phyloP scores from a whole-genome alignment of 2,329 filamentous ascomycete species.

The Ophiostoma himal-ulmi region DNA sequence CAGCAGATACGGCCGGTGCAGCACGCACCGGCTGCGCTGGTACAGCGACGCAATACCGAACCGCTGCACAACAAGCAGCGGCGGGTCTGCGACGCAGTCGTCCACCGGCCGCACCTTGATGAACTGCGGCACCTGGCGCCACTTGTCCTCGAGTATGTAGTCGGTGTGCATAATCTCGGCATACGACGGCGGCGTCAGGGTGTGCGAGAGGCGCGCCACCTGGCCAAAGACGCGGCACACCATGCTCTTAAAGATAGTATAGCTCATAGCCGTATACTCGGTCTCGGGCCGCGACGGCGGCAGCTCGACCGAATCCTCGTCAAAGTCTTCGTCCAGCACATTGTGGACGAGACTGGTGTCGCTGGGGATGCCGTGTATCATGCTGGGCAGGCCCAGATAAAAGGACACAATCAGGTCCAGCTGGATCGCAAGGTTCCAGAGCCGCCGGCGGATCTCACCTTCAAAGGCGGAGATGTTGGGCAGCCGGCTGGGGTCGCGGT shows the following conservation, averaged over 20 bases:
- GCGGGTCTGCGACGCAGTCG: slow-evolving; percentile 45
- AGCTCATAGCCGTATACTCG: slow-evolving; percentile 55
- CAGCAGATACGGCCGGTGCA: slow-evolving; percentile 49
- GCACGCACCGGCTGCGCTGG: slow-evolving; percentile 50
- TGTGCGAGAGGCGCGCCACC: slow-evolving; percentile 47
- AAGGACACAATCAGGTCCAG: slow-evolving; percentile 61
- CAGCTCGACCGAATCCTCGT: slow-evolving; percentile 47
- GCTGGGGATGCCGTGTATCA: slow-evolving; percentile 58
- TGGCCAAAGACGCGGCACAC: slow-evolving; percentile 45
- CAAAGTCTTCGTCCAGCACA: slow-evolving; percentile 60
- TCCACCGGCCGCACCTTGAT: slow-evolving; percentile 46
- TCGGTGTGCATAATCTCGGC: slow-evolving; percentile 47
- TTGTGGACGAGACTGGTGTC: slow-evolving; percentile 59
- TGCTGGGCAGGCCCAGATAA: slow-evolving; percentile 61
- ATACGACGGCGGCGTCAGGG: slow-evolving; percentile 44
- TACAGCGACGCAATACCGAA: slow-evolving; percentile 49
- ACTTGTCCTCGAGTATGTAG: slow-evolving; percentile 40
- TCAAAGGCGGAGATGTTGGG: slow-evolving; percentile 47
- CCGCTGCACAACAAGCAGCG: slow-evolving; percentile 45
- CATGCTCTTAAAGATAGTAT: slow-evolving; percentile 47
- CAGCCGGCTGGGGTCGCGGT: slow-evolving; percentile 50
- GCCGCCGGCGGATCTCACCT: slow-evolving; percentile 48
- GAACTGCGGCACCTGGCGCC: slow-evolving; percentile 42
- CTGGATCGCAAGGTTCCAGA: slow-evolving; percentile 51
- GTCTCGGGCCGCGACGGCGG: slow-evolving; percentile 51